A percentile compares a stretch with the other conserved stretches of the same genome.
Evolutionary conservation across 164 flowering plant species (phyloP).

Genomic region (Umbellularia californica): DNA sequence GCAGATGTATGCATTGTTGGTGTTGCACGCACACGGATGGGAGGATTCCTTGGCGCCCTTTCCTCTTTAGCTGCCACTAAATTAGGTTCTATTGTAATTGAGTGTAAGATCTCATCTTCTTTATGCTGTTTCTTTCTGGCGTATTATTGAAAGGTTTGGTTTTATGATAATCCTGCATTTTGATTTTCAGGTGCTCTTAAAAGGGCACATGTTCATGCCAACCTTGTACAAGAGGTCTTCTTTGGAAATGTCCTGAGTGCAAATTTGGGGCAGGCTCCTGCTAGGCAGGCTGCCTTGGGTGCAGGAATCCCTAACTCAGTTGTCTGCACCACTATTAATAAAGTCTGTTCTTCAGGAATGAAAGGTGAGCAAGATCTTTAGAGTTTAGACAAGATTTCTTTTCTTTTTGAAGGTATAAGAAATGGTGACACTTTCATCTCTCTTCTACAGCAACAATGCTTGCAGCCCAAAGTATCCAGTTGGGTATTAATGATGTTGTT

Average conservation of each 20-base stretch:
- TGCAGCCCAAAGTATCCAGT: constrained; percentile 65
- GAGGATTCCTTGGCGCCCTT: constrained; percentile 81
- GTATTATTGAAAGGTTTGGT: background rate
- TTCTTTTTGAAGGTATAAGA: background rate
- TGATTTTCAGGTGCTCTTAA: constrained; percentile 64
- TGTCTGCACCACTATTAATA: constrained; percentile 80
- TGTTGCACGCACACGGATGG: constrained; percentile 95
- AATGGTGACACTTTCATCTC: background rate
- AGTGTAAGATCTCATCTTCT: constrained; percentile 32
- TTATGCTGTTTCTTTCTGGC: background rate
- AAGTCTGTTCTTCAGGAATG: constrained; percentile 93
- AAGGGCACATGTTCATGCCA: constrained; percentile 73
- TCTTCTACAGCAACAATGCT: constrained; percentile 54
- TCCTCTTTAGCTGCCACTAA: constrained; percentile 85
- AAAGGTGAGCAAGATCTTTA: constrained; percentile 46
- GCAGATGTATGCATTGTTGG: constrained; percentile 97
- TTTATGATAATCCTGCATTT: background rate
- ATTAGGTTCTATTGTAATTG: constrained; percentile 82
- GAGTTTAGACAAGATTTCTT: background rate
- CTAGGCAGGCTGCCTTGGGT: constrained; percentile 93
- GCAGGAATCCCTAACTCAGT: constrained; percentile 88
- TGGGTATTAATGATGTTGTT: constrained; percentile 67
- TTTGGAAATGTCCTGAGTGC: constrained; percentile 97
- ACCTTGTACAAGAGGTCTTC: constrained; percentile 87
- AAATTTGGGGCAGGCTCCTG: constrained; percentile 96